Evolutionary conservation across 148 eudicot genomes (phyloP).

Genomic region (Persicaria maculosa): DNA sequence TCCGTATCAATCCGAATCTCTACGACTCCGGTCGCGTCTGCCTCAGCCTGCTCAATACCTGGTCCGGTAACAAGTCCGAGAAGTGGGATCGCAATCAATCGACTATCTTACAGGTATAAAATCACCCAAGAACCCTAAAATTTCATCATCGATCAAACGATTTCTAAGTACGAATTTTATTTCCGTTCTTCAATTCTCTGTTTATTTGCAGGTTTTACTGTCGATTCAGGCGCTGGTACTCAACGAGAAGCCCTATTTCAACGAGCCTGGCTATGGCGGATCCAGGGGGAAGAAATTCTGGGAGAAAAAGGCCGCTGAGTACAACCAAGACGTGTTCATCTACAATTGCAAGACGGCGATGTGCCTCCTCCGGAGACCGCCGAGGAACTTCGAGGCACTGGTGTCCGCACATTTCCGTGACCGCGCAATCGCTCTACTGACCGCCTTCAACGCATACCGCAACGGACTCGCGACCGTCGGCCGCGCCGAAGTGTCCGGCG

Average conservation of each 20-base stretch:
- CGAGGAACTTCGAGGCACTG: conserved; percentile 36
- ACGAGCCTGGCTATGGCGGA: conserved; percentile 40
- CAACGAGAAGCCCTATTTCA: conserved; percentile 62
- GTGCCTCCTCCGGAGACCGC: conserved; percentile 31
- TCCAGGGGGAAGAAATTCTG: conserved; percentile 16
- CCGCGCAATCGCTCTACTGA: conserved; percentile 25
- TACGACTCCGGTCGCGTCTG: conserved; percentile 51
- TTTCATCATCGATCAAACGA: too few species aligned
- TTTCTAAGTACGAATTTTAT: not conserved
- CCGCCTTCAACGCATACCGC: conserved; percentile 31
- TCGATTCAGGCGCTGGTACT: conserved; percentile 83
- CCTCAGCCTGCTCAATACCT: conserved; percentile 69
- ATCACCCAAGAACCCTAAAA: not conserved
- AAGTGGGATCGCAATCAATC: conserved; percentile 52
- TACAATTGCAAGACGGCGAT: conserved; percentile 51
- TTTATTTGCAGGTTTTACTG: conserved; percentile 44
- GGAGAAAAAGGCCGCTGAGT: conserved; percentile 30
- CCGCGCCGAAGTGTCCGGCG: not conserved
- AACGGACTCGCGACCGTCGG: conserved; percentile 32
- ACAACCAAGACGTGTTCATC: conserved; percentile 41
- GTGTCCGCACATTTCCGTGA: conserved; percentile 35
- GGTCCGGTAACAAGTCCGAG: conserved; percentile 42
- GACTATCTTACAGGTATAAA: conserved; percentile 47
- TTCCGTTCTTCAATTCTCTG: not conserved
- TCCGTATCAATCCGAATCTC: conserved; percentile 66